These are phyloP conservation scores for Erysiphe pulchra DNA, from an alignment of 2,329 filamentous ascomycete species.

Conservation along the genomic window DNA sequence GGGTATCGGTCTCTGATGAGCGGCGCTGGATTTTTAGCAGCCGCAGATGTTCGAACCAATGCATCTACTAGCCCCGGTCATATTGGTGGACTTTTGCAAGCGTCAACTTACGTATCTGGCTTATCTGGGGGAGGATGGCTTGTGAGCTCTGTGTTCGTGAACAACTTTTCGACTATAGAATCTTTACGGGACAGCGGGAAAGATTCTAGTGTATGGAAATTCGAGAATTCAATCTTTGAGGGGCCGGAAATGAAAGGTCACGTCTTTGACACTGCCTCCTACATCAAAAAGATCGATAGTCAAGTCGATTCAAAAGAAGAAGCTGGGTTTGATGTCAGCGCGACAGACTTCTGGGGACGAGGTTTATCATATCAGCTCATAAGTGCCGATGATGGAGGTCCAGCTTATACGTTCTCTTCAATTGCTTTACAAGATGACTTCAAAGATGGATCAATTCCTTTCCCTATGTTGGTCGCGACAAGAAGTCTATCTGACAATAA, in stretches of 20 bases:
- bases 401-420: slow-evolving; percentile 60
- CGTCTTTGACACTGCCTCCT: slow-evolving; percentile 28
- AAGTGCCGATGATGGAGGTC: slow-evolving; percentile 48
- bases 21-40: slow-evolving; percentile 53
- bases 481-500: slow-evolving; percentile 34
- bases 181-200: slow-evolving; percentile 22
- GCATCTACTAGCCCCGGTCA: slow-evolving; percentile 36
- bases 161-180: slow-evolving; percentile 51
- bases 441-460: slow-evolving; percentile 32
- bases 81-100: slow-evolving; percentile 58
- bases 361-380: slow-evolving; percentile 70
- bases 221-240: slow-evolving; percentile 33
- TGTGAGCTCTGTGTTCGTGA: slow-evolving; percentile 51
- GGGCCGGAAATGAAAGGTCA: slow-evolving; percentile 25
- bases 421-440: slow-evolving; percentile 41
- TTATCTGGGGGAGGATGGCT: slow-evolving; percentile 70
- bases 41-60: slow-evolving; percentile 49
- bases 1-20: slow-evolving; percentile 73
- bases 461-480: slow-evolving; percentile 50
- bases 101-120: slow-evolving; percentile 55
- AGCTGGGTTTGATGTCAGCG: slow-evolving; percentile 39
- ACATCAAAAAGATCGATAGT: slow-evolving; percentile 32
- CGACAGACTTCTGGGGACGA: slow-evolving; percentile 79
- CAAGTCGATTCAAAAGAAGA: slow-evolving; percentile 33
- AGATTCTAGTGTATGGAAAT: slow-evolving; percentile 29